phyloP scores from a whole-genome alignment of 495 filamentous ascomycete species.

The Evansstolkia leycettana region DNA sequence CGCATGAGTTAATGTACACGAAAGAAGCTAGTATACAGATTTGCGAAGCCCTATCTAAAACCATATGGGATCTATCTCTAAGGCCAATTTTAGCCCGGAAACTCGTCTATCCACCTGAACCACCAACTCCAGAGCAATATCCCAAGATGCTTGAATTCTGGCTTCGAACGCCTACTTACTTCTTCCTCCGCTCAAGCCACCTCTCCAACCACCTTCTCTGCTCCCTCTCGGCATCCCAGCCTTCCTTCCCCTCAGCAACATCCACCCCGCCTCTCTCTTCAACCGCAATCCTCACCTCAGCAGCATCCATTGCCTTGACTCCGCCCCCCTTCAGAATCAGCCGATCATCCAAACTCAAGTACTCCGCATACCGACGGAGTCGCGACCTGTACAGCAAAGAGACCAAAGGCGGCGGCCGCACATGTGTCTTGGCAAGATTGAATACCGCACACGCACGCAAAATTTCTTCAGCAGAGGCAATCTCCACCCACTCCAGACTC shows the following conservation, averaged over 20 bases:
- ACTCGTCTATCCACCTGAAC: too few species aligned
- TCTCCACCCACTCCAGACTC: slow-evolving; percentile 7
- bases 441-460: slow-evolving; percentile 31
- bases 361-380: slow-evolving; percentile 31
- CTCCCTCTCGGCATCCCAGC: slow-evolving; percentile 12
- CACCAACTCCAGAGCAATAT: too few species aligned
- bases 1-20: too few species aligned
- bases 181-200: slow-evolving; percentile 15
- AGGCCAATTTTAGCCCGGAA: too few species aligned
- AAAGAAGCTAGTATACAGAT: too few species aligned
- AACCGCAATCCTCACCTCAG: slow-evolving; percentile 45
- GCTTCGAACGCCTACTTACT: too few species aligned
- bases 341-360: slow-evolving; percentile 46
- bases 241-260: slow-evolving; percentile 9
- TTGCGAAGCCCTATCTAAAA: too few species aligned
- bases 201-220: slow-evolving; percentile 26
- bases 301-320: slow-evolving; percentile 31
- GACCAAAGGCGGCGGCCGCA: slow-evolving; percentile 15
- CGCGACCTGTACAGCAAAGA: slow-evolving; percentile 26
- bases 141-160: neutral
- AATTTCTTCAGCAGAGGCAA: slow-evolving; percentile 14
- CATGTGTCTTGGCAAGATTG: slow-evolving; percentile 33
- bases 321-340: slow-evolving; percentile 42
- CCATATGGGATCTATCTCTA: too few species aligned
- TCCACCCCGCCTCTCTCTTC: slow-evolving; percentile 33